Evolutionary conservation across 1,284 basidiomycete genomes (phyloP).

Genomic region (Sanguinoderma infundibulare): DNA sequence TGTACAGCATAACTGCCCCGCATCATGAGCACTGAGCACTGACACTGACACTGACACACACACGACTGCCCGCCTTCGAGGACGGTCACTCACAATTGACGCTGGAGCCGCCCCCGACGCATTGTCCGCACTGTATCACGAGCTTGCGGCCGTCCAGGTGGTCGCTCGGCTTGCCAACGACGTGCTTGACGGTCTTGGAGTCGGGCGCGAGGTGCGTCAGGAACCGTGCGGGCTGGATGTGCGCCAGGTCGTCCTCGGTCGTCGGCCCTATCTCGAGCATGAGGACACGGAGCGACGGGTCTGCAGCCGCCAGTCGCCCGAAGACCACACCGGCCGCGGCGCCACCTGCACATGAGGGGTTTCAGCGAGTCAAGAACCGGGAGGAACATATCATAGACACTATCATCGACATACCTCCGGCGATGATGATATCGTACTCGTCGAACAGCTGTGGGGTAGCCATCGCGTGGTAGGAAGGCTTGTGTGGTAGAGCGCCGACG

Average conservation of each 20-base stretch:
- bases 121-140: conserved; percentile 45
- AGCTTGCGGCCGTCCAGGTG: conserved; percentile 47
- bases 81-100: conserved; percentile 53
- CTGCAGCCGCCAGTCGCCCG: conserved; percentile 46
- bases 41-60: too few relatives aligned
- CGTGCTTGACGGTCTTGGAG: conserved; percentile 25
- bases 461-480: neutral
- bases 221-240: conserved; percentile 39
- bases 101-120: conserved; percentile 59
- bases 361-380: neutral
- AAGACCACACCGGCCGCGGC: conserved; percentile 46
- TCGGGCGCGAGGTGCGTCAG: conserved; percentile 32
- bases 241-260: conserved; percentile 34
- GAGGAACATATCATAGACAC: too few relatives aligned
- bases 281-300: conserved; percentile 44
- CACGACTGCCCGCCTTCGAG: neutral
- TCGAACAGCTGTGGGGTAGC: neutral
- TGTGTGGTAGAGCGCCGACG: neutral
- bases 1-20: conserved; percentile 46
- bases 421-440: conserved; percentile 52
- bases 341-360: conserved; percentile 38
- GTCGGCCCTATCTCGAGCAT: conserved; percentile 46
- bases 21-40: too few relatives aligned
- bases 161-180: conserved; percentile 30
- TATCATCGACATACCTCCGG: conserved; percentile 42